Evolutionary conservation across 169 alveolate species (phyloP).

Genomic region (Plasmodium blacklocki): DNA sequence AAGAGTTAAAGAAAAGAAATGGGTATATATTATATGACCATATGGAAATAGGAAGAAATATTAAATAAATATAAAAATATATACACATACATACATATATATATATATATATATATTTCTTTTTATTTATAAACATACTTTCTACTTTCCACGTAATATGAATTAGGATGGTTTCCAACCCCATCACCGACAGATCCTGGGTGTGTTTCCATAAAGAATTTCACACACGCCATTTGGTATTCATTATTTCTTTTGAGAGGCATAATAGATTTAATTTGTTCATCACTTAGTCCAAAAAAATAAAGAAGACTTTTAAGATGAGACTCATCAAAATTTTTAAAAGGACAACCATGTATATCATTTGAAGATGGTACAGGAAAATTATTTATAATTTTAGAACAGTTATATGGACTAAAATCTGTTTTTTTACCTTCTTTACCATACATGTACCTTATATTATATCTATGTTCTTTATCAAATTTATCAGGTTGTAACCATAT

Average conservation of each 20-base stretch:
- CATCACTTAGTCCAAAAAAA: constrained; percentile 76
- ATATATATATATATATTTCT: background rate
- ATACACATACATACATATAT: background rate
- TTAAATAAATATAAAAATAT: background rate
- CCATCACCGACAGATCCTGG: constrained; percentile 92
- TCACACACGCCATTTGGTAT: constrained; percentile 91
- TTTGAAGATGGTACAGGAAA: constrained; percentile 91
- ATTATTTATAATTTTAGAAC: constrained; percentile 90
- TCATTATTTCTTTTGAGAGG: constrained; percentile 86
- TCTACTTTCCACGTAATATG: constrained; percentile 86
- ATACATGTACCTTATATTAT: constrained; percentile 93
- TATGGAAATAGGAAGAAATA: background rate
- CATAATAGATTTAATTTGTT: constrained; percentile 82
- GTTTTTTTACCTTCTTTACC: constrained; percentile 95
- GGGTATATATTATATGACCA: background rate
- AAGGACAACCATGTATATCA: constrained; percentile 96
- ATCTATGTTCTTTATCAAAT: constrained; percentile 93
- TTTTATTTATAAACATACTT: constrained; percentile 29
- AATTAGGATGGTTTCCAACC: constrained; percentile 93
- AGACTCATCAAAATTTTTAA: constrained; percentile 84
- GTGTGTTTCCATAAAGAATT: constrained; percentile 88
- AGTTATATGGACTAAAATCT: constrained; percentile 92
- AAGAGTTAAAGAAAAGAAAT: background rate
- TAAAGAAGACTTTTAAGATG: constrained; percentile 61
- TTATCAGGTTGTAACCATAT: constrained; percentile 89